These are phyloP conservation scores for Candida pseudoglaebosa DNA, from an alignment of 805 yeast genomes.

Conservation along the genomic window DNA sequence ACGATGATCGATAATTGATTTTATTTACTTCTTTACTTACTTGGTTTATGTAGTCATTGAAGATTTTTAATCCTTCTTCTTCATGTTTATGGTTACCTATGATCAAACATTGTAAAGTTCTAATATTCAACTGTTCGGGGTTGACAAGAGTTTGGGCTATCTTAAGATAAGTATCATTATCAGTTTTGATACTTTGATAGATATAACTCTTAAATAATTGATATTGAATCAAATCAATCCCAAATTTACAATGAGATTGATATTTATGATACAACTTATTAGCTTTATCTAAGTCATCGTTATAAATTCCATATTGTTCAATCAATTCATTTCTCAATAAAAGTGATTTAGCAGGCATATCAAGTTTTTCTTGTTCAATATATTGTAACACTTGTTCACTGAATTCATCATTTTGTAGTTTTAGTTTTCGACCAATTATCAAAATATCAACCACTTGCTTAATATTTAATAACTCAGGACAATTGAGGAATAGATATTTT, in stretches of 20 bases:
- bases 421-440: constrained; percentile 1
- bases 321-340: constrained; percentile 29
- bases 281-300: constrained; percentile 24
- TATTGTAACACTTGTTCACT: constrained; percentile 13
- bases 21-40: constrained; percentile 29
- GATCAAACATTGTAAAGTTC: constrained; percentile 37
- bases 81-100: constrained; percentile 39
- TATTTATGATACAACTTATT: constrained; percentile 38
- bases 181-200: constrained; percentile 34
- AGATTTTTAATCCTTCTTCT: constrained; percentile 34
- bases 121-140: constrained; percentile 22
- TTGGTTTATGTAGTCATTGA: constrained; percentile 41
- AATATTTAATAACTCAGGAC: constrained; percentile 3
- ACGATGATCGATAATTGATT: constrained; percentile 30
- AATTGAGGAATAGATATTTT: background rate
- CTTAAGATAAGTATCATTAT: constrained; percentile 23
- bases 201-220: constrained; percentile 38
- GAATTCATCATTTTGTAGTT: background rate
- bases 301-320: constrained; percentile 29
- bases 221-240: constrained; percentile 38
- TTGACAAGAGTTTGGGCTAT: constrained; percentile 37
- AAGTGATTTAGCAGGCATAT: constrained; percentile 25
- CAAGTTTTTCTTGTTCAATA: constrained; percentile 20
- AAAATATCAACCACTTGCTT: constrained; percentile 5
- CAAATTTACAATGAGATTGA: constrained; percentile 33